Base-by-base conservation (phyloP, 2,329 filamentous ascomycete genomes). In the Aureobasidium sp. region DNA sequence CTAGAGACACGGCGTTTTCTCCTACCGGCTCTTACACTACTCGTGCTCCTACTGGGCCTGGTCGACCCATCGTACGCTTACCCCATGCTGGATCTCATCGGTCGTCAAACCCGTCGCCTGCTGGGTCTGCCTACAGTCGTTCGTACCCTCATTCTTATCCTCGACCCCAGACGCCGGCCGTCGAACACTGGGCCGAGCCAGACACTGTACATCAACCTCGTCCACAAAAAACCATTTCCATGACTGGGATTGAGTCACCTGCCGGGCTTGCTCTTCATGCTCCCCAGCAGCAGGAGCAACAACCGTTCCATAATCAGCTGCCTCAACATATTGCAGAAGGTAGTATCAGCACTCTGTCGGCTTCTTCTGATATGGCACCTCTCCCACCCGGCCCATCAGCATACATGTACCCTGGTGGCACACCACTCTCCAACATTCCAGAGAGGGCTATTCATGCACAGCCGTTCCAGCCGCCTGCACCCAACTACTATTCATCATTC, bases 221-320 rank as follows among this genome's bases (percentile, higher is more conserved):
- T 58, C 93, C 94, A 9, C 92, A 97, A 74, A 97, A 97, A 79
- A 82, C 91, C 6, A 90, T 97, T 36, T 97, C 92, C 10, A 86
- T 97, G 62, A 90, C 91, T 62, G 91, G 91, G 68, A 96, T 97
- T 67, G 94, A 97, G 74, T 89, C 89, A 8, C 91, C 92, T 4
- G 57, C 57, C 3, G 81, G 80, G 67, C 77, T 85, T 75, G 78
- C 79, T 32, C 79, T 81, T 69, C 81, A 82, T 59, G 81, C 82
- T 65, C 82, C 84, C 14, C 83, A 84, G 68, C 81, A 84, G 66
- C 83, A 87, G 70, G 81, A 88, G 68, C 88, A 93, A 68, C 90
- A 92, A 71, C 90, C 92, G 0, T 97, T 97, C 79, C 91, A 96
- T 67, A 92, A 96, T 68, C 92, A 97, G 74, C 86, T 96, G n/a